These are phyloP conservation scores for Colletotrichum sp. DNA, from an alignment of 2,329 filamentous ascomycete genomes.

Conservation along the genomic window DNA sequence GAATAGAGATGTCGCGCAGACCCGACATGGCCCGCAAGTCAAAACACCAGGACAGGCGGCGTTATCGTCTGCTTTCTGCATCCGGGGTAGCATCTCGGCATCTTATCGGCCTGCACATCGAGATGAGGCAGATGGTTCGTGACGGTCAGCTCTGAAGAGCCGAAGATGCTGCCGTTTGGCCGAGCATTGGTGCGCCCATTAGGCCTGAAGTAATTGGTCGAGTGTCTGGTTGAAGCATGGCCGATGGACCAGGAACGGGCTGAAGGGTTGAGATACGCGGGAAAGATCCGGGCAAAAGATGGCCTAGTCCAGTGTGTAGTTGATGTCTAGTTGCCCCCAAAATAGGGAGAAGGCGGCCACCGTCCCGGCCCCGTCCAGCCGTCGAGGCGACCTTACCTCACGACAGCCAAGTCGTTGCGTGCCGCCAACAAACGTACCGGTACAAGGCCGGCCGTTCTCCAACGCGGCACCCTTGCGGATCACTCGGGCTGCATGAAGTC, in stretches of 20 bases:
- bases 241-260: neutral
- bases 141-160: neutral
- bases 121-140: neutral
- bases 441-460: conserved; percentile 27
- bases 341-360: neutral
- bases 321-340: neutral
- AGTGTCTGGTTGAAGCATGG: neutral
- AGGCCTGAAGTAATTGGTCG: neutral
- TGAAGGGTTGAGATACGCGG: conserved; percentile 3
- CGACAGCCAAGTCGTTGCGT: neutral
- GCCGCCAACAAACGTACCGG: conserved; percentile 22
- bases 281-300: conserved; percentile 1
- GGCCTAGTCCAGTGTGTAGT: neutral
- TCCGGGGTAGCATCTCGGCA: conserved; percentile 12
- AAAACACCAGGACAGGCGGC: neutral
- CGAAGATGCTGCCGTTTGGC: conserved; percentile 19
- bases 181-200: conserved; percentile 11
- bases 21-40: neutral
- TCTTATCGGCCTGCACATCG: conserved; percentile 9
- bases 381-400: neutral
- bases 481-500: conserved; percentile 21
- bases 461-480: conserved; percentile 21
- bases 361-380: neutral
- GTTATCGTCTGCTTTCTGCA: conserved; percentile 5
- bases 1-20: neutral